Evolutionary conservation across 1,284 basidiomycete species (phyloP).

Genomic region (Erythrobasidium hasegawianum): DNA sequence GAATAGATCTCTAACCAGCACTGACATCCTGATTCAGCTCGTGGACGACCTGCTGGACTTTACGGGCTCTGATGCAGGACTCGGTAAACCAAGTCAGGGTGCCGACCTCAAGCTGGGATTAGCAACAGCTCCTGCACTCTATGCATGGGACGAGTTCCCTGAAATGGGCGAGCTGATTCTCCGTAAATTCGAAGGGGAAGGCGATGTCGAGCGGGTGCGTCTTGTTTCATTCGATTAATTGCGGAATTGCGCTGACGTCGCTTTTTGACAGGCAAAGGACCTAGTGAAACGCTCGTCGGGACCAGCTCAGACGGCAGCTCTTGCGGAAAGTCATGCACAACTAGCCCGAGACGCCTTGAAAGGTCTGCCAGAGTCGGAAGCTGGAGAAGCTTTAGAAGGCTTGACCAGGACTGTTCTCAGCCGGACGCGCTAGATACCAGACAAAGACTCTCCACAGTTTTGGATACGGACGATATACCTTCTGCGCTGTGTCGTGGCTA

Average conservation of each 20-base stretch:
- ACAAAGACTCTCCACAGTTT: too few species aligned
- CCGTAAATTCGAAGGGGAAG: slow-evolving; percentile 73
- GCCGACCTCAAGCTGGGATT: slow-evolving; percentile 82
- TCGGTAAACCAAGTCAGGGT: slow-evolving; percentile 77
- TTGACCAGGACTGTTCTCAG: slow-evolving; percentile 33
- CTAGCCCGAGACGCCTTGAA: slow-evolving; percentile 69
- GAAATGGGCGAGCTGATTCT: slow-evolving; percentile 75
- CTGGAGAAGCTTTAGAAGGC: slow-evolving; percentile 62
- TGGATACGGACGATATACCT: too few species aligned
- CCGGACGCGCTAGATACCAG: slow-evolving; percentile 9
- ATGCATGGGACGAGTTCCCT: slow-evolving; percentile 85
- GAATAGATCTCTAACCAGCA: too few species aligned
- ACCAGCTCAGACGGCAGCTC: slow-evolving; percentile 69
- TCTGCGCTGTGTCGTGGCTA: too few species aligned
- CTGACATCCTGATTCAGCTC: slow-evolving; percentile 58
- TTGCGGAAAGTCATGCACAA: slow-evolving; percentile 72
- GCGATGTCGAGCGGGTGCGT: slow-evolving; percentile 77
- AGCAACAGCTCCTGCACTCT: slow-evolving; percentile 89
- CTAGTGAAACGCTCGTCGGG: slow-evolving; percentile 71
- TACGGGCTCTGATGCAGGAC: slow-evolving; percentile 60
- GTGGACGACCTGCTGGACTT: slow-evolving; percentile 90
- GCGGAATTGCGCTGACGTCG: too few species aligned
- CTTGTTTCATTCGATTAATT: too few species aligned
- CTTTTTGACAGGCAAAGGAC: slow-evolving; percentile 62
- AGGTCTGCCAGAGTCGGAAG: slow-evolving; percentile 76